These are phyloP conservation scores for Phanerochaete carnosa DNA, from an alignment of 768 basidiomycete genomes.

Conservation along the genomic window DNA sequence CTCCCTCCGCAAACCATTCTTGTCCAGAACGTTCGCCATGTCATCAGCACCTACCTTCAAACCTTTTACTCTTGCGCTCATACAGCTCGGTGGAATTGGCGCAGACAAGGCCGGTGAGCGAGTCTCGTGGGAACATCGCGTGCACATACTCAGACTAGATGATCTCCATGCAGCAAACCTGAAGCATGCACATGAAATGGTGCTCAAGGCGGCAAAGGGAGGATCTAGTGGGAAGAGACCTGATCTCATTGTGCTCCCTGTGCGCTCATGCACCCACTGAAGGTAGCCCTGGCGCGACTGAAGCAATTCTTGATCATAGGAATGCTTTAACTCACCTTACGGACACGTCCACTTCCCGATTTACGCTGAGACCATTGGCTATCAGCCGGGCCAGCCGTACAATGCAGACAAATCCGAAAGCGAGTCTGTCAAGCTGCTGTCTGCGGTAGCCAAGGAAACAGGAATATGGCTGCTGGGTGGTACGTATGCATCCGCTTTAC, in stretches of 20 bases:
- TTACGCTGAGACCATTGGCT: constrained; percentile 79
- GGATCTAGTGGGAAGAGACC: constrained; percentile 46
- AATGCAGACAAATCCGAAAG: constrained; percentile 54
- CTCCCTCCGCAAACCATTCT: neutral
- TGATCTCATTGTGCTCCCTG: constrained; percentile 82
- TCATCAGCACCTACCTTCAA: constrained; percentile 42
- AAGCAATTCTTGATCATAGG: constrained; percentile 39
- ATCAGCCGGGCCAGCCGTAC: constrained; percentile 53
- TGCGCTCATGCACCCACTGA: constrained; percentile 30
- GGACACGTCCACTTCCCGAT: constrained; percentile 76
- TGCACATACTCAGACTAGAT: neutral
- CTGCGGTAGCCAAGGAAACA: constrained; percentile 72
- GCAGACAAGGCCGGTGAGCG: constrained; percentile 53
- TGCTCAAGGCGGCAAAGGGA: constrained; percentile 60
- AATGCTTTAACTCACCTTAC: constrained; percentile 89
- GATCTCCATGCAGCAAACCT: constrained; percentile 51
- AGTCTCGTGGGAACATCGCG: neutral
- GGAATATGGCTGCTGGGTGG: constrained; percentile 93
- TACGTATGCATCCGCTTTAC: constrained; percentile 23
- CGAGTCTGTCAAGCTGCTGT: constrained; percentile 80
- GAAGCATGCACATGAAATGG: constrained; percentile 75
- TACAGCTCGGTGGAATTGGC: constrained; percentile 81
- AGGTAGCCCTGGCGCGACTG: neutral
- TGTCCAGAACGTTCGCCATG: constrained; percentile 8
- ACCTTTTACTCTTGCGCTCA: constrained; percentile 81